Percentiles rank a stretch among this genome's conserved stretches.
Evolutionary conservation across 768 basidiomycete species (phyloP).

Genomic region (Ramaria rubella): DNA sequence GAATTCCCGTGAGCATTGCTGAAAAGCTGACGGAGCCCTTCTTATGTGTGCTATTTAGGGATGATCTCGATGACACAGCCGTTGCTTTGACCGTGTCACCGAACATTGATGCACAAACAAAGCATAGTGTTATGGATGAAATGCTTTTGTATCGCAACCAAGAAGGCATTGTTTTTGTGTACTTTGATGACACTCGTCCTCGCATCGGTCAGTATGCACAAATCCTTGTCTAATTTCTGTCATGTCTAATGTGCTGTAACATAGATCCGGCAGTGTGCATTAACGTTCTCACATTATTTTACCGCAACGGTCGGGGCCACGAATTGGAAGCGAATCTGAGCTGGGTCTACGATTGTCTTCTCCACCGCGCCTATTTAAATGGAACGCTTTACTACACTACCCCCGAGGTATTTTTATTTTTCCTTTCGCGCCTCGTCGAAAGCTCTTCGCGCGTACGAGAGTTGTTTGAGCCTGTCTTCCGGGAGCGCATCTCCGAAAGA

Average conservation of each 20-base stretch:
- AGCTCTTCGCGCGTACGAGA: conserved; percentile 24
- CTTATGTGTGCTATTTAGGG: background rate
- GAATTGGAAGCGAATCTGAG: conserved; percentile 39
- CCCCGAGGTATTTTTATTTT: conserved; percentile 47
- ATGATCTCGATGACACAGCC: conserved; percentile 53
- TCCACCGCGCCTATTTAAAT: conserved; percentile 47
- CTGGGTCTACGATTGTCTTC: conserved; percentile 45
- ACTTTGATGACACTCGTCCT: conserved; percentile 46
- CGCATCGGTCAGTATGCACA: no score
- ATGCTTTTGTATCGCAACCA: conserved; percentile 45
- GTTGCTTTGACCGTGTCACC: conserved; percentile 39
- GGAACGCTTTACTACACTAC: conserved; percentile 51
- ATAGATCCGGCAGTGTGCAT: conserved; percentile 46
- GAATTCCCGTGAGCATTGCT: background rate
- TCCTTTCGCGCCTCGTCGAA: conserved; percentile 37
- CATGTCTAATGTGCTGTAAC: background rate
- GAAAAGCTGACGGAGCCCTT: background rate
- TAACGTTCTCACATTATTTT: conserved; percentile 46
- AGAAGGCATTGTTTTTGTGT: conserved; percentile 48
- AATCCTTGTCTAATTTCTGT: background rate
- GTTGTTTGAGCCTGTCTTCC: conserved; percentile 36
- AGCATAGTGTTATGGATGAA: conserved; percentile 46
- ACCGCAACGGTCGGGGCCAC: conserved; percentile 40
- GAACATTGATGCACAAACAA: conserved; percentile 25
- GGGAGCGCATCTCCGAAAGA: conserved; percentile 42